Base-by-base conservation (phyloP, 768 basidiomycete genomes). In the Mycena kentingensis region DNA sequence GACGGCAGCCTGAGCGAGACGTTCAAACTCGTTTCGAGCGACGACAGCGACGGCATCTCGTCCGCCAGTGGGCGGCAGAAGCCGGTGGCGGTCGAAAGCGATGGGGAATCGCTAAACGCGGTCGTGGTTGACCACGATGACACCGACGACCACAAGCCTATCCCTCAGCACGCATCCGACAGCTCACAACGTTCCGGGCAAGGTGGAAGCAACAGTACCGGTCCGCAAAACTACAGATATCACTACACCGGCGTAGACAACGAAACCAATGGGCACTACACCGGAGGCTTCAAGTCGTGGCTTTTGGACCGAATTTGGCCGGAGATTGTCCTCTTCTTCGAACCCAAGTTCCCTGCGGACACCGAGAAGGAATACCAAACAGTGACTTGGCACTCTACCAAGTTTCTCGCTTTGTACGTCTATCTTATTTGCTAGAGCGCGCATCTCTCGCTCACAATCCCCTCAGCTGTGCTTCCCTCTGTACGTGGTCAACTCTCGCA, bases 91-190 rank as follows among this genome's bases (percentile, higher is more conserved):
- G 24, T 38, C 32, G 39, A 24, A 7, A 37, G 43, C 15, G 58
- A 63, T 42, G 41, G 36, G 24, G 62, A 65, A 31, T 61, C 58
- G 13, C 52, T 65, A 4, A 62, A 65, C 35, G 63, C 62, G 13
- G 55, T 65, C 18, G 63, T 65, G 21, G 63, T 65, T 22, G 57
- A 55, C 38, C 52, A 61, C 42, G 63, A 64, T 12, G 53, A 52
- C 15, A 35, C 47, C 27, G 5, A 16, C 1, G 57, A 52, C 5
- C 38, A 36, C 12, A 35, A 45, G 18, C 44, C 31, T 12, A 45
- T 44, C 6, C 38, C 5, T 24, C 18, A 21, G 29, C 58, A 52
- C 19, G 50, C 51, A 22, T 59, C 58, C 42, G 54, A 55, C 31
- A 59, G 58, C 15, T 59, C 58, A n/a, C 48, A 53, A 37, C 57